These are phyloP conservation scores for Boletus bicolor DNA, from an alignment of 768 basidiomycete species.

Conservation along the genomic window DNA sequence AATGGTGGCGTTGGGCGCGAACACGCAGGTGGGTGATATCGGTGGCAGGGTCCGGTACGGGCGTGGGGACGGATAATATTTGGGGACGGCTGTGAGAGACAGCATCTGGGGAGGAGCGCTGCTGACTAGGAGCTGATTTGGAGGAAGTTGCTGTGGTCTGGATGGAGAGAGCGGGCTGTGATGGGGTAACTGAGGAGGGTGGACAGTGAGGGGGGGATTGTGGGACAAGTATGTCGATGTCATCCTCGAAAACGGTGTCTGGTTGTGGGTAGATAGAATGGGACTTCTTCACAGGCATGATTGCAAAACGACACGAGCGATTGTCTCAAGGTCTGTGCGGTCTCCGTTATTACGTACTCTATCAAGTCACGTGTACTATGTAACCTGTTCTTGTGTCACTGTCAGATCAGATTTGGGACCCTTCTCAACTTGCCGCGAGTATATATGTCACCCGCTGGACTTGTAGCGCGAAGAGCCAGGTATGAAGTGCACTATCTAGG, in stretches of 20 bases:
- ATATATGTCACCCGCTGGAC: neutral
- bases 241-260: slow-evolving; percentile 33
- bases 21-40: slow-evolving; percentile 80
- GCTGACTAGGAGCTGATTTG: slow-evolving; percentile 10
- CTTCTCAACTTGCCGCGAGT: neutral
- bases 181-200: neutral
- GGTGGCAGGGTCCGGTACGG: slow-evolving; percentile 50
- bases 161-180: slow-evolving; percentile 15
- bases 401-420: neutral
- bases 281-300: slow-evolving; percentile 25
- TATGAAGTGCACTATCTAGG: slow-evolving; percentile 2
- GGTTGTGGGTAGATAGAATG: slow-evolving; percentile 15
- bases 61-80: slow-evolving; percentile 3
- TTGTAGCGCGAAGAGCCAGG: neutral
- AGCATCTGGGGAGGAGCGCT: slow-evolving; percentile 20
- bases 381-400: neutral
- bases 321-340: slow-evolving; percentile 15
- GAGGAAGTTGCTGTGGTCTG: slow-evolving; percentile 12
- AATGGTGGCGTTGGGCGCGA: slow-evolving; percentile 68
- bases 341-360: slow-evolving; percentile 1
- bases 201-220: neutral
- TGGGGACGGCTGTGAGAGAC: slow-evolving; percentile 10
- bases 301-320: slow-evolving; percentile 14
- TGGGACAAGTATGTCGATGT: slow-evolving; percentile 33
- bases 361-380: slow-evolving; percentile 16